Conservation (phyloP, 2,329 filamentous ascomycete species). For the Claviceps purpurea region DNA sequence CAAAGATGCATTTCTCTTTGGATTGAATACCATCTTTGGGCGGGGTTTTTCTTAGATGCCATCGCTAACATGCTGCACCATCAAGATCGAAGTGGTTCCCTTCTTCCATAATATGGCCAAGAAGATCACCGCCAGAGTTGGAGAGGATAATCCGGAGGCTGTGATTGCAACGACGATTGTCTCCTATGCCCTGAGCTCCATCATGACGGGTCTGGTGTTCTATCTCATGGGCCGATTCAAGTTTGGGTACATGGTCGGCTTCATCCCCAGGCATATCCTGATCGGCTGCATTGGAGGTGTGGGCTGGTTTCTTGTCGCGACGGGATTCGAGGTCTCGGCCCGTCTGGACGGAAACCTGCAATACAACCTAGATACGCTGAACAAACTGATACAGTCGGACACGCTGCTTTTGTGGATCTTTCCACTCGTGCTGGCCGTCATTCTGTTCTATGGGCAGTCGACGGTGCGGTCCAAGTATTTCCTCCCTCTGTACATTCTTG, state of each 20-base stretch:
- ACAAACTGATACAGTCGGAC: conserved; percentile 57
- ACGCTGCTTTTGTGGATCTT: conserved; percentile 74
- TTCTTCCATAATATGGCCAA: conserved; percentile 99
- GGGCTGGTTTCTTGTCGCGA: conserved; percentile 85
- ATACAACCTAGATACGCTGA: conserved; percentile 64
- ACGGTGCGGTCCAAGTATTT: conserved; percentile 73
- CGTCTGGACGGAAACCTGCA: conserved; percentile 73
- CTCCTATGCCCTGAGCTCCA: conserved; percentile 77
- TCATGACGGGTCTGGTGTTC: conserved; percentile 84
- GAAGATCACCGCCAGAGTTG: conserved; percentile 67
- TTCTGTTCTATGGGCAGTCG: conserved; percentile 64
- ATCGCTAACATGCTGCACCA: neutral
- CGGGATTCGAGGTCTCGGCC: conserved; percentile 86
- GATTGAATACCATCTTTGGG: neutral
- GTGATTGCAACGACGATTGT: conserved; percentile 91
- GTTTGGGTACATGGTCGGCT: conserved; percentile 85
- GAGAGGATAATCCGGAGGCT: conserved; percentile 66
- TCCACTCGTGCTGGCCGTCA: conserved; percentile 61
- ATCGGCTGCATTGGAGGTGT: conserved; percentile 97
- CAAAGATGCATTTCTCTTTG: neutral
- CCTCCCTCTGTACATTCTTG: conserved; percentile 73
- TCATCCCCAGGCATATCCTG: conserved; percentile 91
- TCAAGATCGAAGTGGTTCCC: conserved; percentile 87
- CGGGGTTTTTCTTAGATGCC: no score
- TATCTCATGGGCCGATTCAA: conserved; percentile 78